A percentile compares a stretch with the other conserved stretches of the same genome.
These are phyloP conservation scores for Berberis thunbergii DNA, from an alignment of 164 flowering plant genomes.

Conservation along the genomic window DNA sequence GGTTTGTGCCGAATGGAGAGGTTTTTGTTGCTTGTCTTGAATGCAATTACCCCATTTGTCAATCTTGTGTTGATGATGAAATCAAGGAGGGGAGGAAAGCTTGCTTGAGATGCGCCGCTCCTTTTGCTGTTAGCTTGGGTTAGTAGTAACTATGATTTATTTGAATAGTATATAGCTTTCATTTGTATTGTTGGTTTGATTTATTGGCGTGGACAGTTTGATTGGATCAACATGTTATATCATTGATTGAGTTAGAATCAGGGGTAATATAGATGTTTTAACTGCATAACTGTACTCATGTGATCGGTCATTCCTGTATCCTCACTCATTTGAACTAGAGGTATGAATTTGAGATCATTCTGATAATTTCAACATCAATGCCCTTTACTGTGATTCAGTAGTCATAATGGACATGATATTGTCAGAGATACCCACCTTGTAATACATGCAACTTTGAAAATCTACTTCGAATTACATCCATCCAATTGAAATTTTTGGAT, in stretches of 20 bases:
- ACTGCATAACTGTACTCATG: too few species aligned
- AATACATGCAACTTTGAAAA: too few species aligned
- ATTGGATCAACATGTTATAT: not conserved
- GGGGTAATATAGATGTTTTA: not conserved
- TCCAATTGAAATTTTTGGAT: too few species aligned
- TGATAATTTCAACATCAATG: too few species aligned
- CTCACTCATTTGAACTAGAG: too few species aligned
- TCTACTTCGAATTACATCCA: too few species aligned
- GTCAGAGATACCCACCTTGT: too few species aligned
- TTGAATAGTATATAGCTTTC: not conserved
- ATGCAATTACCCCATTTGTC: constrained; percentile 73
- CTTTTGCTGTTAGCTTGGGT: constrained; percentile 29
- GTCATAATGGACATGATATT: too few species aligned
- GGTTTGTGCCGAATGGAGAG: constrained; percentile 49
- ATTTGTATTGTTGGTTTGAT: too few species aligned
- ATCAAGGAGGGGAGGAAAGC: constrained; percentile 59
- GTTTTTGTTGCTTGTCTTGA: constrained; percentile 78
- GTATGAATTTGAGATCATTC: too few species aligned
- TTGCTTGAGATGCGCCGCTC: constrained; percentile 67
- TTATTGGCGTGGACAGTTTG: not conserved
- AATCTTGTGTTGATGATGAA: constrained; percentile 55
- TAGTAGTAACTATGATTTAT: not conserved
- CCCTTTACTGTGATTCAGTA: too few species aligned
- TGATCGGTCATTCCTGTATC: too few species aligned
- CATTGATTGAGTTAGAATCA: not conserved